Conservation (phyloP, 2,329 filamentous ascomycete species). For the Coccinonectria pachysandricola region DNA sequence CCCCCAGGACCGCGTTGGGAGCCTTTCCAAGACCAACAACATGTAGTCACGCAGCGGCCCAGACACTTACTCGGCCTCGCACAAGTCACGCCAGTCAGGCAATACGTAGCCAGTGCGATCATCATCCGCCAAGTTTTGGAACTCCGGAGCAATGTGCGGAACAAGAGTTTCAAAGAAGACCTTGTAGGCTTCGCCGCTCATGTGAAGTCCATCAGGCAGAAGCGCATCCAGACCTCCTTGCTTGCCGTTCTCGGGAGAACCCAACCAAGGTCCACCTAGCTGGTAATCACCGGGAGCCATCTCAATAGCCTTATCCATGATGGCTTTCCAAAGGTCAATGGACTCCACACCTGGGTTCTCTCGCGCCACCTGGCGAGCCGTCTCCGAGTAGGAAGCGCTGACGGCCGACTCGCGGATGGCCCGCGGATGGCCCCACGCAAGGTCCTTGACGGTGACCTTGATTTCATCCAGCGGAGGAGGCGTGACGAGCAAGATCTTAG, state of each 20-base stretch:
- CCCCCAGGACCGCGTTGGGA: too few species aligned
- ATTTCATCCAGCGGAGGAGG: constrained; percentile 79
- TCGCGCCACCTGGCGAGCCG: constrained; percentile 56
- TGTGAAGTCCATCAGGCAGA: constrained; percentile 48
- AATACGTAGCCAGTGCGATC: constrained; percentile 32
- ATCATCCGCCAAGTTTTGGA: constrained; percentile 24
- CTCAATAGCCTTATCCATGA: constrained; percentile 60
- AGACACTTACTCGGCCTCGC: too few species aligned
- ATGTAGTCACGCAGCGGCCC: too few species aligned
- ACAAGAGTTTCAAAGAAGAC: constrained; percentile 39
- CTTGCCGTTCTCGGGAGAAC: constrained; percentile 38
- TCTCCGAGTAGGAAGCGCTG: constrained; percentile 46
- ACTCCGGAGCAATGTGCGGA: constrained; percentile 38
- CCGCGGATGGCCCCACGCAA: constrained; percentile 33
- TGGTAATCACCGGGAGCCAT: constrained; percentile 48
- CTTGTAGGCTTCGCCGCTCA: constrained; percentile 42
- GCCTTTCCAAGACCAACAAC: too few species aligned
- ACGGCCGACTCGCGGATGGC: constrained; percentile 35
- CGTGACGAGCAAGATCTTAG: constrained; percentile 66
- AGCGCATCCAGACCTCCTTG: constrained; percentile 40
- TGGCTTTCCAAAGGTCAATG: constrained; percentile 68
- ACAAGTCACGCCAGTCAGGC: constrained; percentile 36
- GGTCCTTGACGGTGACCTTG: constrained; percentile 41
- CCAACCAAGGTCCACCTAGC: constrained; percentile 35
- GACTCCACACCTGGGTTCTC: constrained; percentile 57